A percentile compares a stretch with the other conserved stretches of the same genome.
Evolutionary conservation across 139 green algal genomes (phyloP).

Genomic region (Trebouxia sp.): DNA sequence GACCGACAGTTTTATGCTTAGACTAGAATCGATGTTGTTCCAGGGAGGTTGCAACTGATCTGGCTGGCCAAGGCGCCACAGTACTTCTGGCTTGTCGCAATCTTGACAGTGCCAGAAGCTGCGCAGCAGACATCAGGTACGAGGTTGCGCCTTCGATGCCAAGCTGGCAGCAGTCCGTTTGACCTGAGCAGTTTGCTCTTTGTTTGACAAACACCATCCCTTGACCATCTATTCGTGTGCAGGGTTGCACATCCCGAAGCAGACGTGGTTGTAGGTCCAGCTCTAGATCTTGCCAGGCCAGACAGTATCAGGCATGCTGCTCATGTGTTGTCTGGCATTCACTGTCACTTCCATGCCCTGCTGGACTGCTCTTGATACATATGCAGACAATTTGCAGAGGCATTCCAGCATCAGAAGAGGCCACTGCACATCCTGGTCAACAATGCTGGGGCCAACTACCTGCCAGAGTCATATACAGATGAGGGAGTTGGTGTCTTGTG

Average conservation of each 20-base stretch:
- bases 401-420: constrained; percentile 24
- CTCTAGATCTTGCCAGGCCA: constrained; percentile 38
- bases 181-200: neutral
- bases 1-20: no score
- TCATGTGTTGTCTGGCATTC: no score
- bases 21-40: neutral
- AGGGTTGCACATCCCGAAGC: constrained; percentile 34
- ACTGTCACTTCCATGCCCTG: constrained; percentile 35
- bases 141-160: no score
- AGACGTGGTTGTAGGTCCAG: constrained; percentile 40
- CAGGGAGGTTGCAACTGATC: constrained; percentile 41
- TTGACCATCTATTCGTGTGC: neutral
- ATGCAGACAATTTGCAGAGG: constrained; percentile 44
- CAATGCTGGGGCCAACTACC: constrained; percentile 48
- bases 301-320: constrained; percentile 41
- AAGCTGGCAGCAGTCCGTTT: no score
- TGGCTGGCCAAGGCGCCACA: constrained; percentile 34
- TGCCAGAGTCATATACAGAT: constrained; percentile 28
- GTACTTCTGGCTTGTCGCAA: constrained; percentile 47
- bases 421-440: constrained; percentile 52
- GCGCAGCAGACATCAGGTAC: constrained; percentile 36
- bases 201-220: neutral
- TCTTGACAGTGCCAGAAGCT: constrained; percentile 27
- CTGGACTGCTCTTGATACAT: constrained; percentile 31
- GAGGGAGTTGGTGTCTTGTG: constrained; percentile 36